Conservation (phyloP, 2,329 filamentous ascomycete genomes). For the Diaporthe humulicola region DNA sequence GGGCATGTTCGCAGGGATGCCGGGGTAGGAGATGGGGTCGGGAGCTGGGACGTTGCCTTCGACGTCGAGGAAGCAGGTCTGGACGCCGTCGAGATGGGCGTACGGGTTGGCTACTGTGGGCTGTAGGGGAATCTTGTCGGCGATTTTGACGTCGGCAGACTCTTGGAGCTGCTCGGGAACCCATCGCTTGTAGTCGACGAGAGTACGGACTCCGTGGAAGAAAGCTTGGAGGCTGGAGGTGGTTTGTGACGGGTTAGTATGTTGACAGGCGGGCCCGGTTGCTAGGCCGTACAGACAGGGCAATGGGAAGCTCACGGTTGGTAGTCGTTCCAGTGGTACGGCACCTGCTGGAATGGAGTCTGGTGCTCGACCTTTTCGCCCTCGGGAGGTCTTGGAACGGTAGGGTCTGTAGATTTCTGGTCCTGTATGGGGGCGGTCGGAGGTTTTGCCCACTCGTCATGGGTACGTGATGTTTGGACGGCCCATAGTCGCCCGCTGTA, state of each 20-base stretch:
- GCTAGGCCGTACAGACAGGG: background rate
- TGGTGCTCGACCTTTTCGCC: conserved; percentile 32
- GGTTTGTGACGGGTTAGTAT: background rate
- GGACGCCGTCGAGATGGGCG: conserved; percentile 40
- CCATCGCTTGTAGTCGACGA: conserved; percentile 39
- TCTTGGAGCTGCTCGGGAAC: conserved; percentile 37
- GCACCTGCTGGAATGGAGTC: conserved; percentile 37
- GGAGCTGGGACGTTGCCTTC: conserved; percentile 62
- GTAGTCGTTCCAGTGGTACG: conserved; percentile 40
- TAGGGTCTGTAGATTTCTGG: background rate
- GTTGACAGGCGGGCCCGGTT: background rate
- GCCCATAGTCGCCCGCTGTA: conserved; percentile 40
- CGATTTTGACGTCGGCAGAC: conserved; percentile 35
- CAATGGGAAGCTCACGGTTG: conserved; percentile 24
- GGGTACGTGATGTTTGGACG: conserved; percentile 15
- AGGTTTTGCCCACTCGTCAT: conserved; percentile 39
- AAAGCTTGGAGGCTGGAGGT: conserved; percentile 35
- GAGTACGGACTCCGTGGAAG: conserved; percentile 38
- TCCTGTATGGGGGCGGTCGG: conserved; percentile 5
- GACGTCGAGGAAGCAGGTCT: conserved; percentile 63
- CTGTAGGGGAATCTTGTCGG: conserved; percentile 33
- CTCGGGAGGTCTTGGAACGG: conserved; percentile 1
- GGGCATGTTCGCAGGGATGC: conserved; percentile 72
- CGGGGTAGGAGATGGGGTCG: conserved; percentile 69
- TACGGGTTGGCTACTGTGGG: conserved; percentile 35